These are phyloP conservation scores for Aquanectria penicillioides DNA, from an alignment of 2,329 filamentous ascomycete species.

Conservation along the genomic window DNA sequence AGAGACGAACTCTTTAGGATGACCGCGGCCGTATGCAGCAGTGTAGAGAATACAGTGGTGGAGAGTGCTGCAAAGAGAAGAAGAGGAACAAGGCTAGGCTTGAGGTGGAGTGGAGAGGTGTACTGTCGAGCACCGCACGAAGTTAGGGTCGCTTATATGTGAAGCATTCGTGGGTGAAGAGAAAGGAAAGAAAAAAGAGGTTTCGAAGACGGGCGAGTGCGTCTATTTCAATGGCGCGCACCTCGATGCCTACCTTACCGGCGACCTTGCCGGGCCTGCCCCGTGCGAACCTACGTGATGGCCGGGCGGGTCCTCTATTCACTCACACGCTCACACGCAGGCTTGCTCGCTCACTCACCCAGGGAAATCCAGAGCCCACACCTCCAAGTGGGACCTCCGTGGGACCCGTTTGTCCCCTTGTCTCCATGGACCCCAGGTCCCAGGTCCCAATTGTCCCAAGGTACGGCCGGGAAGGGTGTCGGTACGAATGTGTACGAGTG, in stretches of 20 bases:
- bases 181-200: slow-evolving; percentile 48
- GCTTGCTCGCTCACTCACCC: slow-evolving; percentile 13
- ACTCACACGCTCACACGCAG: slow-evolving; percentile 11
- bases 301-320: slow-evolving; percentile 28
- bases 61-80: slow-evolving; percentile 37
- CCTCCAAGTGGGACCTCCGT: slow-evolving; percentile 19
- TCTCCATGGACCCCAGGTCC: slow-evolving; percentile 19
- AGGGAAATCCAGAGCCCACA: slow-evolving; percentile 14
- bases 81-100: slow-evolving; percentile 39
- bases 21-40: slow-evolving; percentile 38
- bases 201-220: slow-evolving; percentile 46
- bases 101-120: slow-evolving; percentile 39
- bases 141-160: slow-evolving; percentile 55
- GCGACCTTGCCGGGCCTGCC: slow-evolving; percentile 40
- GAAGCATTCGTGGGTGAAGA: slow-evolving; percentile 63
- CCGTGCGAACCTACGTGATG: slow-evolving; percentile 41
- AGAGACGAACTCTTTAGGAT: slow-evolving; percentile 30
- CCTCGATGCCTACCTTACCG: slow-evolving; percentile 34
- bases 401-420: slow-evolving; percentile 26
- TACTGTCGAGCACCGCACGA: slow-evolving; percentile 60
- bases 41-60: slow-evolving; percentile 20
- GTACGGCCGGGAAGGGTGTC: slow-evolving; percentile 36
- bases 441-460: slow-evolving; percentile 25
- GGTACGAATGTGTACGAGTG: slow-evolving; percentile 37
- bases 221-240: slow-evolving; percentile 51